Conservation (phyloP, 2,329 filamentous ascomycete genomes). For the Cercospora beticola region DNA sequence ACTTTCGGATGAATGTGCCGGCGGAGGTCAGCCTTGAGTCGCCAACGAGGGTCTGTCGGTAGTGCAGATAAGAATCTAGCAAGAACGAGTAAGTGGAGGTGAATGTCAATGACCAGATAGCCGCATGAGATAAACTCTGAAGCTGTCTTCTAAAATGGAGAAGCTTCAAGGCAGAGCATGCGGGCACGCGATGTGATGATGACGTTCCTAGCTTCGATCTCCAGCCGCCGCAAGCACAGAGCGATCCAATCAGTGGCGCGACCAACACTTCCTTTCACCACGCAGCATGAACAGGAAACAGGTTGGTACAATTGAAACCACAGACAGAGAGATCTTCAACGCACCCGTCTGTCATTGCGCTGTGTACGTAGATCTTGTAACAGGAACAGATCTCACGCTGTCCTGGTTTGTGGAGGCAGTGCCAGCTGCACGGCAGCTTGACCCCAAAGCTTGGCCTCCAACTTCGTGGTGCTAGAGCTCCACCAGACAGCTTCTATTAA, state of each 20-base stretch:
- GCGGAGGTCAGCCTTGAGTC: not conserved
- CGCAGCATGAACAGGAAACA: slow-evolving; percentile 6
- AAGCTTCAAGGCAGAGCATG: not conserved
- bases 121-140: slow-evolving; percentile 5
- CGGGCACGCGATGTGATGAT: slow-evolving; percentile 7
- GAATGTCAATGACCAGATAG: slow-evolving; percentile 1
- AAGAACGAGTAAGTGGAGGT: not conserved
- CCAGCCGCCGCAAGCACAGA: not conserved
- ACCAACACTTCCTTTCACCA: not conserved
- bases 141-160: slow-evolving; percentile 3
- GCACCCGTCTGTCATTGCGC: not conserved
- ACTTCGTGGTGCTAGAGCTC: not conserved
- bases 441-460: slow-evolving; percentile 1
- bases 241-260: slow-evolving; percentile 6
- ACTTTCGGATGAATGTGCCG: not conserved
- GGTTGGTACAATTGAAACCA: slow-evolving; percentile 1
- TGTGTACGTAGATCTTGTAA: not conserved
- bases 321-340: not conserved
- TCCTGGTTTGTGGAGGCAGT: not conserved
- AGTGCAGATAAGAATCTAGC: not conserved
- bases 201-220: slow-evolving; percentile 11
- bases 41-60: not conserved
- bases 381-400: not conserved
- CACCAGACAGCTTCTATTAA: not conserved
- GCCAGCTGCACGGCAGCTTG: not conserved